Base-by-base conservation (phyloP, 2,329 filamentous ascomycete genomes). In the Apiospora hydei region DNA sequence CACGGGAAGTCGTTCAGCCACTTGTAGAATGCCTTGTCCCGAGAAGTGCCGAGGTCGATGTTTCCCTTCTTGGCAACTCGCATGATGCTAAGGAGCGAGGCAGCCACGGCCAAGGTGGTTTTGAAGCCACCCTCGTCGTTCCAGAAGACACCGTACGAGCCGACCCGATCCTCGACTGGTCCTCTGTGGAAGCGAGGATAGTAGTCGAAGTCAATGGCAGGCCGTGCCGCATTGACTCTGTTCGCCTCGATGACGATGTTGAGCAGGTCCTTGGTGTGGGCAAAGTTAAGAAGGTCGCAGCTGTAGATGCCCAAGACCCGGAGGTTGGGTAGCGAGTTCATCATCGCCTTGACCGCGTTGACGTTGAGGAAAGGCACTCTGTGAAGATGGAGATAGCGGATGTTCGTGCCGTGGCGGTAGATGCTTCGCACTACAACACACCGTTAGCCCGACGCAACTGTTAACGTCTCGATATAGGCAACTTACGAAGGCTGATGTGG, bases 271-370 rank as follows among this genome's bases (percentile, higher is more conserved):
- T 72, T 53, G 1, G 78, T 74, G 3, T 70, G 26, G 1, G 74
- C 74, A 18, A 82, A 74, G 67, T 79, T 75, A 0, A 82, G 46
- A 0, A 81, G 70, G 18, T 80, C 79, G 69, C 80, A 82, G 8
- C 79, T 75, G 41, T 79, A 73, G 0, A 82, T 67, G 8, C 76
- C 73, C 1, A 82, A 44, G 0, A 70, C 53, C 61, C 76, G 70
- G 0, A 82, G 72, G 21, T 72, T 74, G 0, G 76, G 76, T 43
- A 78, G 71, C 0, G 44, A 10, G 1, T 71, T 43, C 0, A 82
- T n/a, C 4, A 78, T 74, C 4, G 68, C 43, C 51, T 72, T 41
- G 3, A 81, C 44, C 1, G 76, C 53, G 1, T 47, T 10, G 0
- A 77, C 4, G 24, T 79, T 74, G 4, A 82, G 30, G 71, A 75